A percentile compares a stretch with the other conserved stretches of the same genome.
Evolutionary conservation across 257 asterid species (phyloP).

Genomic region (Gentiana straminea): DNA sequence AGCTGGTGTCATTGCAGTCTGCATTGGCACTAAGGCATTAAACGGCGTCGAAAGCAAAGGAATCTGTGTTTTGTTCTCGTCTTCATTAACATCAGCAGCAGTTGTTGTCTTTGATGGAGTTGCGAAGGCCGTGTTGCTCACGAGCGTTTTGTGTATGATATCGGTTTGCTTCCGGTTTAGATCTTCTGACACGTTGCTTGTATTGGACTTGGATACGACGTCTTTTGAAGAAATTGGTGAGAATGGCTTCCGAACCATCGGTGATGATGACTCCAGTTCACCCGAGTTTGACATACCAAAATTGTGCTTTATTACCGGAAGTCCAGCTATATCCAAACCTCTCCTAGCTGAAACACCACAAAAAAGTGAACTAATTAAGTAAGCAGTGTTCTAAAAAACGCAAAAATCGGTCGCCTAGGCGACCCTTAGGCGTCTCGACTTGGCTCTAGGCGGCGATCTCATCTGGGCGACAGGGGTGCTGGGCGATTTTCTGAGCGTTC

Average conservation of each 20-base stretch:
- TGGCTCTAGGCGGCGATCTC: too few species aligned
- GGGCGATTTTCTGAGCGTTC: too few species aligned
- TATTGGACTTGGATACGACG: slow-evolving; percentile 52
- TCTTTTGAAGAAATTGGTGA: slow-evolving; percentile 84
- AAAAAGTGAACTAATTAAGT: slow-evolving; percentile 1
- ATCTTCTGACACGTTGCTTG: slow-evolving; percentile 46
- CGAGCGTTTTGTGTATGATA: slow-evolving; percentile 38
- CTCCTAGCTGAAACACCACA: slow-evolving; percentile 54
- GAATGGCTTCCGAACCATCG: slow-evolving; percentile 66
- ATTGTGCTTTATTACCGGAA: slow-evolving; percentile 43
- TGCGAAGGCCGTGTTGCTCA: slow-evolving; percentile 28
- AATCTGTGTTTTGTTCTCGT: slow-evolving; percentile 66
- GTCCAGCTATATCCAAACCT: slow-evolving; percentile 72
- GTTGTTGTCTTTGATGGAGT: slow-evolving; percentile 53
- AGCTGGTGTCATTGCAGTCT: slow-evolving; percentile 55
- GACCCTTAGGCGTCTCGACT: too few species aligned
- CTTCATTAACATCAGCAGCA: slow-evolving; percentile 24
- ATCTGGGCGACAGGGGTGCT: not conserved
- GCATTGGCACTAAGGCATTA: slow-evolving; percentile 59
- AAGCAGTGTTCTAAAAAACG: too few species aligned
- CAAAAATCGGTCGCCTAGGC: too few species aligned
- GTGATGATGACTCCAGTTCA: slow-evolving; percentile 47
- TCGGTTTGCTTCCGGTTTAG: slow-evolving; percentile 46
- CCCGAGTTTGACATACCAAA: not conserved
- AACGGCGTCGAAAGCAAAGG: slow-evolving; percentile 60